Conservation (phyloP, 2,329 filamentous ascomycete species). For the Fusarium penzigii region DNA sequence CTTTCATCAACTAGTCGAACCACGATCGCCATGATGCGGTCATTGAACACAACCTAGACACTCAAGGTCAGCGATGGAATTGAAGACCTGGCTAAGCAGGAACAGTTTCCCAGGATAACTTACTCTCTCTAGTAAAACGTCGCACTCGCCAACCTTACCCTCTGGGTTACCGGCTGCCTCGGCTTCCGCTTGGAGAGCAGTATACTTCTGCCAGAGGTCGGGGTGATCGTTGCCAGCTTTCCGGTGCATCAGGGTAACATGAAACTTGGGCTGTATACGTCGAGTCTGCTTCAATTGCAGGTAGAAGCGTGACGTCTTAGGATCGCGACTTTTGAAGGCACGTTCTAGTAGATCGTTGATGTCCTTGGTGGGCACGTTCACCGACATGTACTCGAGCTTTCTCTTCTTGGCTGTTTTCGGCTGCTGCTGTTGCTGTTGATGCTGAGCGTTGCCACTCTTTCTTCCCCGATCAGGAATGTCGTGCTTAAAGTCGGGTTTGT, state of each 20-base stretch:
- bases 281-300: conserved; percentile 70
- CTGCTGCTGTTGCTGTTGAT: conserved; percentile 33
- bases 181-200: conserved; percentile 54
- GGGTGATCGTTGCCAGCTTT: conserved; percentile 60
- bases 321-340: conserved; percentile 60
- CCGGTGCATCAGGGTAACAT: conserved; percentile 91
- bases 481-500: conserved; percentile 75
- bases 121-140: conserved; percentile 63
- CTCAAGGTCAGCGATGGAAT: conserved; percentile 23
- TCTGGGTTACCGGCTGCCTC: conserved; percentile 34
- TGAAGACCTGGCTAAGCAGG: neutral
- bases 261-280: conserved; percentile 82
- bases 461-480: conserved; percentile 63
- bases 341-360: conserved; percentile 63
- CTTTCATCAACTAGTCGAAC: conserved; percentile 66
- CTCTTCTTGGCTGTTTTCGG: conserved; percentile 25
- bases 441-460: conserved; percentile 33
- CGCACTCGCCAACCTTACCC: conserved; percentile 59
- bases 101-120: conserved; percentile 17
- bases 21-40: conserved; percentile 87
- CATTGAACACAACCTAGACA: conserved; percentile 72
- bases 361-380: conserved; percentile 46
- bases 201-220: conserved; percentile 76
- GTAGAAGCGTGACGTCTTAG: conserved; percentile 62
- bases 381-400: conserved; percentile 60